These are phyloP conservation scores for Kuraishia piskuri DNA, from an alignment of 805 yeast genomes.

Conservation along the genomic window DNA sequence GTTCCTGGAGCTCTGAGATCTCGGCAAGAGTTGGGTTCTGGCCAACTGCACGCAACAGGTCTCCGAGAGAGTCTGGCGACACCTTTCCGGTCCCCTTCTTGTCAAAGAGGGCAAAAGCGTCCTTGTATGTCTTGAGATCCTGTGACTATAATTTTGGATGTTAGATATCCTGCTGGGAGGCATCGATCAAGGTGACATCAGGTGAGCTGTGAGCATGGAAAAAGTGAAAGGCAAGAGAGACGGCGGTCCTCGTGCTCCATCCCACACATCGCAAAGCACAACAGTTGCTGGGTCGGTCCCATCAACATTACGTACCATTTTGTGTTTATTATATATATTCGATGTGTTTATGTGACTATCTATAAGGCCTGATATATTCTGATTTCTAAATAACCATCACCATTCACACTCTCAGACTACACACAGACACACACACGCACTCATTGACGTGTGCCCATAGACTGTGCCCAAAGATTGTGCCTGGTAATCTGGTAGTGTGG, in stretches of 20 bases:
- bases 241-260: background rate
- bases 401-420: background rate
- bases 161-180: background rate
- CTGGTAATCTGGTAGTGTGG: background rate
- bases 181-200: background rate
- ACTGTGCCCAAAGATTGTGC: background rate
- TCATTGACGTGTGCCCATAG: background rate
- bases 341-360: background rate
- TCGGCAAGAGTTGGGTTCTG: slow-evolving; percentile 96
- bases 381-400: background rate
- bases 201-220: too few species aligned
- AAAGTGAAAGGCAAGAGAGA: background rate
- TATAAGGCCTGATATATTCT: too few species aligned
- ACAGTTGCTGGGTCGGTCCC: too few species aligned
- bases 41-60: slow-evolving; percentile 91
- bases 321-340: too few species aligned
- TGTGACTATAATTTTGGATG: background rate
- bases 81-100: slow-evolving; percentile 93
- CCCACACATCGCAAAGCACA: background rate
- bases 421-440: background rate
- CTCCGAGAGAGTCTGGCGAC: slow-evolving; percentile 79
- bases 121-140: slow-evolving; percentile 49
- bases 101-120: slow-evolving; percentile 95
- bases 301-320: background rate
- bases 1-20: slow-evolving; percentile 50